These are phyloP conservation scores for Ascomycota sp. DNA, from an alignment of 2,329 filamentous ascomycete genomes.

Conservation along the genomic window DNA sequence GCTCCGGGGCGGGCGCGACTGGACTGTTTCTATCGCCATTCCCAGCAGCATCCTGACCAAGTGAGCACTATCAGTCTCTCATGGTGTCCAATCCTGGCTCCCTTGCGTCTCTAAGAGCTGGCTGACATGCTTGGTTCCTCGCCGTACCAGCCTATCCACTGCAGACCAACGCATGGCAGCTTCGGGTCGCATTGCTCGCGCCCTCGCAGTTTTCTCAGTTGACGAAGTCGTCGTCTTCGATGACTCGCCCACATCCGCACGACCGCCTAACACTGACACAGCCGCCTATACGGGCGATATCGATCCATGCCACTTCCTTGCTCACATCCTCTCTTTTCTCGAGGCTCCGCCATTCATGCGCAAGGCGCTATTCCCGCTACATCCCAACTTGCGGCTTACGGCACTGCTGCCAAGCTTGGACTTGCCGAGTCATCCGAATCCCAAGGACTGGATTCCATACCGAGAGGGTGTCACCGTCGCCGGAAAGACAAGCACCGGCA, in stretches of 20 bases:
- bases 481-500: conserved; percentile 17
- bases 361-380: conserved; percentile 50
- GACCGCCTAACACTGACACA: conserved; percentile 24
- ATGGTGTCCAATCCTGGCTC: too few species aligned
- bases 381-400: conserved; percentile 53
- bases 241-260: conserved; percentile 31
- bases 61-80: conserved; percentile 18
- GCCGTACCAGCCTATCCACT: conserved; percentile 34
- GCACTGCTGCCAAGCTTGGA: conserved; percentile 57
- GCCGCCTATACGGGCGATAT: conserved; percentile 42
- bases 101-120: neutral
- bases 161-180: conserved; percentile 54
- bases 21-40: conserved; percentile 57
- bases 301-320: conserved; percentile 59
- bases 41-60: conserved; percentile 58
- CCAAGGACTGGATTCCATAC: conserved; percentile 57
- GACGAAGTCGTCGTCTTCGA: conserved; percentile 71
- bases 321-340: conserved; percentile 58
- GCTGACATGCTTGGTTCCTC: too few species aligned
- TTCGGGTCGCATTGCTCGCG: conserved; percentile 56
- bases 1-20: conserved; percentile 34
- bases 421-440: conserved; percentile 62
- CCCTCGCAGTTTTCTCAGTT: conserved; percentile 60
- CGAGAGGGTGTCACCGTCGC: conserved; percentile 51
- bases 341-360: conserved; percentile 70